Evolutionary conservation across 148 eudicot species (phyloP), one percentile per base, ranked within the genome.

Genomic region (Silene latifolia): DNA sequence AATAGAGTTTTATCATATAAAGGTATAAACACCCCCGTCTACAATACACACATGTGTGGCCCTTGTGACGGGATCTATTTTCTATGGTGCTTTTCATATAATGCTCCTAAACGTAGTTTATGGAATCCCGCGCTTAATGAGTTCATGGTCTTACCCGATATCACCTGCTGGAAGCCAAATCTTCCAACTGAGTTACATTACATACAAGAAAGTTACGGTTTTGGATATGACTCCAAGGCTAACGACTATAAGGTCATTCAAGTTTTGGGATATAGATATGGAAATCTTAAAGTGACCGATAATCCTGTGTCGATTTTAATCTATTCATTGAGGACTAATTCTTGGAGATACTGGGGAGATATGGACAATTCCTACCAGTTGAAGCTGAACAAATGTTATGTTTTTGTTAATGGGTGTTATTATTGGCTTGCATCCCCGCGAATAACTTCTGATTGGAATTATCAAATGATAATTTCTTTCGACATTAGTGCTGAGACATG

Each of bases 261-360:
- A 11, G 8, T 64, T 53, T 1, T 7, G 20, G n/a, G n/a, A n/a
- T n/a, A n/a, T n/a, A n/a, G n/a, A n/a, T n/a, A n/a, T n/a, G n/a
- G n/a, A n/a, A n/a, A n/a, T 42, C 66, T 17, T 71, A 53, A 11
- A 1, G 1, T 0, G 64, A 8, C 7, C 19, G 21, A 54, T 17
- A 17, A 11, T n/a, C 42, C 64, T 53, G n/a, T 71, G 29, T 64
- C 72, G 11, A 24, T 78, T 19, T 56, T 63, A 5, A 56, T 78
- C 5, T 72, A 78, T 23, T 78, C 80, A 9, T 39, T 54, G 63
- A 71, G 44, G 65, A 17, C 23, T 1, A 65, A 78, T 72, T 53
- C 71, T 17, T 77, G 80, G 80, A 77, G 75, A 64, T n/a, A 72
- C 20, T 72, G 58, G 76, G 76, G 80, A n/a, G 65, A 78, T 11